A percentile compares a stretch with the other conserved stretches of the same genome.
Conservation (phyloP, 1,284 basidiomycete species). For the Moniliophthora roreri region DNA sequence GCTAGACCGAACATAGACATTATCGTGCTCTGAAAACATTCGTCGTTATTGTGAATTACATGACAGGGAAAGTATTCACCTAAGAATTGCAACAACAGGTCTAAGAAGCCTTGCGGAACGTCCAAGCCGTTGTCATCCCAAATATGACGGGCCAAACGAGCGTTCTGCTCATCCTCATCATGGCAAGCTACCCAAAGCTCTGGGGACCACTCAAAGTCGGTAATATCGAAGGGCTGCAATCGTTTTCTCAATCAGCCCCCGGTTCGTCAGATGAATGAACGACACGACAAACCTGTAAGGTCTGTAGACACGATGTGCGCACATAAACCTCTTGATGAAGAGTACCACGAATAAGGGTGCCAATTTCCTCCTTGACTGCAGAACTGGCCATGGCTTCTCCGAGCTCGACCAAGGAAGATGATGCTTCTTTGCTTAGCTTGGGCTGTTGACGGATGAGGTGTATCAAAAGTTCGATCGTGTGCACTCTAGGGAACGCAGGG, state of each 20-base stretch:
- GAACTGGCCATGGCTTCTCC: constrained; percentile 80
- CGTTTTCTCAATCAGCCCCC: constrained; percentile 7
- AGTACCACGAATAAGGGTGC: constrained; percentile 70
- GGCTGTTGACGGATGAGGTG: constrained; percentile 79
- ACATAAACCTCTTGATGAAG: constrained; percentile 90
- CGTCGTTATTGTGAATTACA: constrained; percentile 4
- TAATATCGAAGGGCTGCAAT: constrained; percentile 86
- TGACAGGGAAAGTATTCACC: constrained; percentile 44
- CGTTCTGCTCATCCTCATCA: constrained; percentile 92
- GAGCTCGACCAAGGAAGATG: constrained; percentile 80
- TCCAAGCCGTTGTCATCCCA: constrained; percentile 99
- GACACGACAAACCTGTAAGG: constrained; percentile 71
- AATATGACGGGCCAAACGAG: constrained; percentile 75
- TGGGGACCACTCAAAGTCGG: constrained; percentile 90
- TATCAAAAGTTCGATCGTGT: constrained; percentile 74
- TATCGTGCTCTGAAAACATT: constrained; percentile 66
- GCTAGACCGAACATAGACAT: constrained; percentile 79
- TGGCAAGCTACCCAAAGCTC: constrained; percentile 90
- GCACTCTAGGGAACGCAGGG: constrained; percentile 68
- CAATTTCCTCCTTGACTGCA: constrained; percentile 64
- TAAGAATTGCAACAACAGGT: constrained; percentile 66
- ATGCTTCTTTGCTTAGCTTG: constrained; percentile 84
- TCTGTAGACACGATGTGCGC: constrained; percentile 88
- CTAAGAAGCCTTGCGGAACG: constrained; percentile 74
- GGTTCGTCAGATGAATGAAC: constrained; percentile 3